These are phyloP conservation scores for Picea engelmannii DNA, from an alignment of 83 land plant species.

Conservation along the genomic window DNA sequence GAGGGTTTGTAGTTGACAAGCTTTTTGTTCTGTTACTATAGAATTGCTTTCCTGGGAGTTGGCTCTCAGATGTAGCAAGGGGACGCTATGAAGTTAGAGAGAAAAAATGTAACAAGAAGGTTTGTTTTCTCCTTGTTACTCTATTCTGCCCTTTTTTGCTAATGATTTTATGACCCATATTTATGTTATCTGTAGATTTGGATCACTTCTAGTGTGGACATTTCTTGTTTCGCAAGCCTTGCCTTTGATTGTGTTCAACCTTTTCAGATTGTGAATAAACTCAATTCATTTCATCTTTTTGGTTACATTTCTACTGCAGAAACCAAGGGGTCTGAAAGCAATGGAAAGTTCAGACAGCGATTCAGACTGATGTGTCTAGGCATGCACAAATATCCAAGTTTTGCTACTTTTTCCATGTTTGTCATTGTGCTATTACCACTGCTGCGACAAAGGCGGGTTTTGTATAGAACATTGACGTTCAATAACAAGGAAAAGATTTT, in stretches of 20 bases:
- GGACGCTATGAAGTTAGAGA: constrained; percentile 80
- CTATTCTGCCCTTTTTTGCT: background rate
- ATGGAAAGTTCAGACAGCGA: constrained; percentile 19
- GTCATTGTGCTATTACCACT: background rate
- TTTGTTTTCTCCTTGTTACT: constrained; percentile 10
- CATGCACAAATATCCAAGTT: background rate
- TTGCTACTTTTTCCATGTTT: background rate
- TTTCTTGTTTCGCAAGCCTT: background rate
- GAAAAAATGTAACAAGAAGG: constrained; percentile 82
- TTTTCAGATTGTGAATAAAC: background rate
- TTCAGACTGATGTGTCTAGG: background rate
- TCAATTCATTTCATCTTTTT: constrained; percentile 3
- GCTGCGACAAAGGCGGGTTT: no score
- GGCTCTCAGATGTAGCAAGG: constrained; percentile 68
- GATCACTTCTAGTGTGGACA: background rate
- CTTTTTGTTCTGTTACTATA: constrained; percentile 25
- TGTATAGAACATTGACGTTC: no score
- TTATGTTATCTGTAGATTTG: background rate
- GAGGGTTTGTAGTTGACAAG: background rate
- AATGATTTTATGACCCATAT: background rate
- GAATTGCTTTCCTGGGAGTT: constrained; percentile 74
- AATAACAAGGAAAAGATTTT: no score
- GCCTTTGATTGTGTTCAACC: background rate
- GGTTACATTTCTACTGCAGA: background rate
- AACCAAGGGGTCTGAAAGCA: constrained; percentile 18